Evolutionary conservation across 192 early-diverging fungal species (phyloP).

Genomic region (Pilobolus umbonatus): DNA sequence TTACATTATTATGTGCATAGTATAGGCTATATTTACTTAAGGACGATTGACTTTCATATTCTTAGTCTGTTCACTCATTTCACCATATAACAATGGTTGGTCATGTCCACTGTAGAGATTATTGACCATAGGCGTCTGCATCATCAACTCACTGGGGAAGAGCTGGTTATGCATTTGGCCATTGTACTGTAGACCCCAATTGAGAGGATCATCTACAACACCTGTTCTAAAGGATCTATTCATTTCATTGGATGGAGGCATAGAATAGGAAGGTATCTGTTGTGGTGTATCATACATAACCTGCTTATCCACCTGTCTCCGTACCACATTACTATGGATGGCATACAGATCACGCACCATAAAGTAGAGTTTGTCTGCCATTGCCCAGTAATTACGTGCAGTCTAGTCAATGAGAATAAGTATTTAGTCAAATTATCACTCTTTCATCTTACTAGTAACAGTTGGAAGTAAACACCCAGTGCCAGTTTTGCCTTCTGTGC

Average conservation of each 20-base stretch:
- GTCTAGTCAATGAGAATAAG: neutral
- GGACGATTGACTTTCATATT: too few relatives aligned
- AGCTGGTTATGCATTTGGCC: too few relatives aligned
- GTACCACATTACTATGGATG: slow-evolving; percentile 30
- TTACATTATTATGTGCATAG: too few relatives aligned
- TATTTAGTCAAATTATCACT: neutral
- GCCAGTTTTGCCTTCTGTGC: slow-evolving; percentile 35
- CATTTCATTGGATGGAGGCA: neutral
- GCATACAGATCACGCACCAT: slow-evolving; percentile 50
- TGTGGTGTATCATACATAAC: neutral
- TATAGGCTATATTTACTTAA: too few relatives aligned
- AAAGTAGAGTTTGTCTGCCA: slow-evolving; percentile 48
- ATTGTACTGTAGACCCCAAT: too few relatives aligned
- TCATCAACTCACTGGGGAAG: too few relatives aligned
- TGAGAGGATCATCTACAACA: neutral
- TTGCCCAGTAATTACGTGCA: slow-evolving; percentile 48
- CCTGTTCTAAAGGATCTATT: neutral
- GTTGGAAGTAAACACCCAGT: slow-evolving; percentile 39
- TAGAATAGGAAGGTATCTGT: neutral
- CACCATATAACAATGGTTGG: too few relatives aligned
- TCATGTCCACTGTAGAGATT: too few relatives aligned
- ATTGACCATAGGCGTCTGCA: too few relatives aligned
- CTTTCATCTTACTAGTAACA: slow-evolving; percentile 23
- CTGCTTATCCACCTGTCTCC: neutral
- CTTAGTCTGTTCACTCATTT: too few relatives aligned